Evolutionary conservation across 805 yeast species (phyloP), one percentile per base, ranked within the genome.

Genomic region (Schwanniomyces occidentalis): DNA sequence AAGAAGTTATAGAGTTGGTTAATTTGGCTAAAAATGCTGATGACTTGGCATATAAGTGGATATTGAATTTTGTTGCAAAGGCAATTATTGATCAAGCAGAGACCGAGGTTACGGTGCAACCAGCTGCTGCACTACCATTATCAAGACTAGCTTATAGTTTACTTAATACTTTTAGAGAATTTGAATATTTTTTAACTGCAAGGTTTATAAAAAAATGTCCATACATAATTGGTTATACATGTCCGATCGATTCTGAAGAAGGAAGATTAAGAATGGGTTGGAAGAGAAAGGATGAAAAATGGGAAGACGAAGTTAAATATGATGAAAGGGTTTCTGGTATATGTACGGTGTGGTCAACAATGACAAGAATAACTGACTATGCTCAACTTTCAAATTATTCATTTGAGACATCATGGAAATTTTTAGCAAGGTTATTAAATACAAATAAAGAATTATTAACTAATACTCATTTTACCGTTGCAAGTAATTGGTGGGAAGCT

Each of bases 151-250:
- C 91, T 0, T 51, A 76, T 12, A 65, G 69, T 20, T 52, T 89
- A 25, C 52, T 88, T 48, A 52, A 71, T 6, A 26, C 54, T 16
- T 67, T 65, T 30, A 73, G 75, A 1, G 79, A 75, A 6, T 63
- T 85, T 13, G 67, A 71, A 19, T 78, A 78, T 40, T 77, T 64
- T 38, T 53, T 85, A 19, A 62, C 80, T 52, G 95, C 98, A 0
- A 73, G 98, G 44, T 76, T 90, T 52, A 85, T 88, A 21, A 91
- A 91, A 58, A 88, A 89, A 51, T 93, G 98, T 53, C 97, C 98
- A 1, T 75, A 75, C 40, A 75, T 90, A 13, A 80, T 93, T 29
- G 99, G 99, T 0, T 91, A 73, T 56, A 71, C 85, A 1, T 82
- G 95, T 50, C 38, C 73, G 2, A 76, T 85, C 18, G 87, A 82